phyloP scores from a whole-genome alignment of 1,284 basidiomycete genomes.

The Tausonia pullulans region DNA sequence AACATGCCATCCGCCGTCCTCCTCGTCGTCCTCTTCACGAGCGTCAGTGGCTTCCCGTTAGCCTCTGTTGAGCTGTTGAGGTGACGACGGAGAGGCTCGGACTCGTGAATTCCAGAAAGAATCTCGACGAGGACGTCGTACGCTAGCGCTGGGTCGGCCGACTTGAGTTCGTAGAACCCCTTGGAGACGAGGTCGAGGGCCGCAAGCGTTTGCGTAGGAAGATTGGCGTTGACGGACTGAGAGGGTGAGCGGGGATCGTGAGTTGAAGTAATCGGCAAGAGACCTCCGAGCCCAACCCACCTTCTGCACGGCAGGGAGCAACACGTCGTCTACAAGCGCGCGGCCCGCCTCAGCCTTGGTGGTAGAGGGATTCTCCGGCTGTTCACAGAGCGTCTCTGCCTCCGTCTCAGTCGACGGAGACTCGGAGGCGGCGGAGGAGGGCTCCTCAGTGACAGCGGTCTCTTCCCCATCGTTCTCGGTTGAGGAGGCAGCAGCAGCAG shows the following conservation, averaged over 20 bases:
- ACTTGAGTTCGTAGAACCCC: constrained; percentile 73
- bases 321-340: constrained; percentile 63
- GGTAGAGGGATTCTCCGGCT: too few relatives aligned
- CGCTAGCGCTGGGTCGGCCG: constrained; percentile 67
- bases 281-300: constrained; percentile 36
- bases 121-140: constrained; percentile 81
- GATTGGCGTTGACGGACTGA: constrained; percentile 5
- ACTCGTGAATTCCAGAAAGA: constrained; percentile 83
- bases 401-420: too few relatives aligned
- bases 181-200: constrained; percentile 77
- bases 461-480: too few relatives aligned
- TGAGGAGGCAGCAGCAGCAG: too few relatives aligned
- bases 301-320: constrained; percentile 61
- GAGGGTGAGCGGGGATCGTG: neutral
- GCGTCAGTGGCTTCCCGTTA: neutral
- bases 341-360: constrained; percentile 56
- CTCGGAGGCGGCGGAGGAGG: too few relatives aligned
- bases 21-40: neutral
- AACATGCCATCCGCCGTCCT: neutral
- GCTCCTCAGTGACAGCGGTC: too few relatives aligned
- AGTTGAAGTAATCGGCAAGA: too few relatives aligned
- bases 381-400: too few relatives aligned
- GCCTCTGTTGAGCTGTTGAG: constrained; percentile 5
- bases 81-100: constrained; percentile 30
- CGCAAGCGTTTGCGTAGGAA: constrained; percentile 71